Base-by-base conservation (phyloP, 805 yeast species). In the Wickerhamiella bombiphila region DNA sequence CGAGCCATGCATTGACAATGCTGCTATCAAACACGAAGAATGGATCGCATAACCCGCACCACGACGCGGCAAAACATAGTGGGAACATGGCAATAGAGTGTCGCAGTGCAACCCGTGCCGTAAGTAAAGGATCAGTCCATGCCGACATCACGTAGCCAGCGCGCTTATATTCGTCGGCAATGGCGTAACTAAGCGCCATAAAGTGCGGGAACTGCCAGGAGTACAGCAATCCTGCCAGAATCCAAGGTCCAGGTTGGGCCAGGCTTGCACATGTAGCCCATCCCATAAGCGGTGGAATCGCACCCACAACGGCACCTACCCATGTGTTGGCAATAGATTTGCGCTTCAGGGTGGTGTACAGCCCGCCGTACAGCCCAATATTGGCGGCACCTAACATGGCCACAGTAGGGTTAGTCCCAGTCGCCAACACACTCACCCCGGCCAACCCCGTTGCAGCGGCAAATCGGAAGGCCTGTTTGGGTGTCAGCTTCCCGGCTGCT, bases 201-300 rank as follows among this genome's bases (percentile, higher is more conserved):
- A 91, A 91, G 57, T 91, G 98, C 2, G 98, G 98, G 58, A 91
- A 91, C 58, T 91, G 98, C 98, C 98, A 91, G 5, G 96, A 94
- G 54, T 80, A 91, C 29, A 91, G 61, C 37, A 91, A 61, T 0
- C 79, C 82, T 1, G 96, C 96, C 18, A 91, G 63, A 53, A 86
- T 74, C 97, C 97, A 88, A 3, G 93, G 93, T 5, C 91, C 96
- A 0, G 97, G 95, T 45, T 83, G 81, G 2, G 68, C 47, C 26
- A 86, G 59, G 3, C 58, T 48, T 21, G 56, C 44, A 9, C 94
- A 80, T 0, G 88, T 83, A 2, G 94, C 95, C 98, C 98, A 91
- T 2, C 98, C 98, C 98, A 91, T 91, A 36, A 91, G 66, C 16
- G 98, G 98, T 0, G 98, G 98, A 34, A 91, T 80, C 0, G 96